A percentile compares a stretch with the other conserved stretches of the same genome.
Evolutionary conservation across 345 rosid species (phyloP).

Genomic region (Gossypium stocksii): DNA sequence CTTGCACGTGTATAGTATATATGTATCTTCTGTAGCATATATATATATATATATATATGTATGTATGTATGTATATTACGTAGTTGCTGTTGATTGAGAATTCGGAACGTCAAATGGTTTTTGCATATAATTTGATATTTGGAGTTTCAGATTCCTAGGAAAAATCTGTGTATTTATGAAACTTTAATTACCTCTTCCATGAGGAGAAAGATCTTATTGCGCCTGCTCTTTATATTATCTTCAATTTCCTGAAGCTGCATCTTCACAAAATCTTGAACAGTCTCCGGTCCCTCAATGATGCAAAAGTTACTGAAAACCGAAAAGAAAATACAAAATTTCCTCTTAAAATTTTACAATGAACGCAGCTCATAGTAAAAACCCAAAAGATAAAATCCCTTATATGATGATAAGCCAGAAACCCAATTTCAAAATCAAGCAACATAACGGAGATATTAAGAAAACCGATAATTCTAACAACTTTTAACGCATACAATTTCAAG

Average conservation of each 20-base stretch:
- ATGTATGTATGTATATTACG: not conserved
- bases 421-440: not conserved
- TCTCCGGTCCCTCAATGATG: constrained; percentile 93
- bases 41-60: too few relatives aligned
- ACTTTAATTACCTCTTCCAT: constrained; percentile 75
- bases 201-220: constrained; percentile 89
- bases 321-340: not conserved
- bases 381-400: not conserved
- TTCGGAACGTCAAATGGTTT: not conserved
- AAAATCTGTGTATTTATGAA: not conserved
- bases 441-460: not conserved
- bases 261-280: constrained; percentile 78
- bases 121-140: not conserved
- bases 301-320: constrained; percentile 60
- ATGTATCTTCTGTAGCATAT: too few relatives aligned
- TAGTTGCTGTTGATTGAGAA: not conserved
- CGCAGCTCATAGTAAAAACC: not conserved
- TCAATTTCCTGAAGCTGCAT: constrained; percentile 85
- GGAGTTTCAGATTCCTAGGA: not conserved
- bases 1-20: not conserved
- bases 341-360: not conserved
- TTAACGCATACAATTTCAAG: not conserved
- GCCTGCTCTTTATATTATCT: constrained; percentile 79
- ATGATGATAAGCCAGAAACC: not conserved
- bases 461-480: not conserved